Evolutionary conservation across 768 basidiomycete genomes (phyloP), one percentile per base, ranked within the genome.

Genomic region (Xerocomus brunneocitrinus): DNA sequence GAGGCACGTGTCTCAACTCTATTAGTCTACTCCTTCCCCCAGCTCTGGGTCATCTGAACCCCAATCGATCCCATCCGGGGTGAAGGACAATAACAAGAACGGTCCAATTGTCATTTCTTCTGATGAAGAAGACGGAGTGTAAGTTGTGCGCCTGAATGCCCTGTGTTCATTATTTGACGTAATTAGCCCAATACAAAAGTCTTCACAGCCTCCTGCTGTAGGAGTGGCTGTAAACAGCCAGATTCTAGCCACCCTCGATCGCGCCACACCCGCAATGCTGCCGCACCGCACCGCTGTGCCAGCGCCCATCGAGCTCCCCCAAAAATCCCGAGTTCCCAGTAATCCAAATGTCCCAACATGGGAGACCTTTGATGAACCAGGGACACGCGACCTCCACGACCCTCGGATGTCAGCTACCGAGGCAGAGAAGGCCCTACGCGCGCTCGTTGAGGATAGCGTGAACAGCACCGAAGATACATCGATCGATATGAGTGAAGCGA

Each of bases 341-440:
- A 48, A 56, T 36, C 2, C 54, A 35, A 19, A 43, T 5, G 44
- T 38, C 6, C 54, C 58, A 10, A 65, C 57, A 1, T 67, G 71
- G 59, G 68, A 71, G 51, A 67, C 68, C 4, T 69, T 71, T 34
- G 66, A 67, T 42, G 54, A 43, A 10, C 66, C 67, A 25, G 59
- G 70, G 31, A 60, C 67, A 3, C 60, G 58, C 16, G 24, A 39
- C 16, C 45, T 65, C 14, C 51, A 68, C 16, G 71, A 74, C 13
- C 69, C 71, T 28, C 54, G 45, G n/a, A 76, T 68, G 65, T 65
- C 73, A 22, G 62, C 77, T 30, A 72, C 67, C 0, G 89, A 93
- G 22, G 84, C 90, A 0, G 89, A 93, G 61, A 84, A 83, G 59
- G 89, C 85, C 22, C 72, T 94, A 48, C 80, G 84, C 24, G 89